Base-by-base conservation (phyloP, 768 basidiomycete species). In the Agrocybe pediades region DNA sequence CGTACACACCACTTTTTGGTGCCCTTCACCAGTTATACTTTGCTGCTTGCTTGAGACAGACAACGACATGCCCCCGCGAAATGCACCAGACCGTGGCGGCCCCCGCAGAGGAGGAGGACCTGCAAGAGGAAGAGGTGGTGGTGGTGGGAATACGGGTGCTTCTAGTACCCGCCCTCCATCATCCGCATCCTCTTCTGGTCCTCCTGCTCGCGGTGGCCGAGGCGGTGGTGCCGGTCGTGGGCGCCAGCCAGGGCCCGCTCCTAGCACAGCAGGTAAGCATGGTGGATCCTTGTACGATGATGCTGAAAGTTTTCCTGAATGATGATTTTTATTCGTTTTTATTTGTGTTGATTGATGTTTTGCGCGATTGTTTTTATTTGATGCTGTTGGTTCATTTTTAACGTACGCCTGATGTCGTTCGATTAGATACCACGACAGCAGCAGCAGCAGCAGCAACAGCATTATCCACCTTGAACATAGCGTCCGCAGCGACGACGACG, bases 401-500 rank as follows among this genome's bases (percentile, higher is more conserved):
- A n/a, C n/a, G n/a, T n/a, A n/a, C n/a, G n/a, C n/a, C n/a, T n/a
- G n/a, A n/a, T n/a, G n/a, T n/a, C n/a, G n/a, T n/a, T n/a, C n/a
- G n/a, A n/a, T n/a, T n/a, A n/a, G n/a, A n/a, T n/a, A n/a, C n/a
- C n/a, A n/a, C n/a, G n/a, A n/a, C n/a, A n/a, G n/a, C n/a, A n/a
- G n/a, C n/a, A n/a, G n/a, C n/a, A n/a, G n/a, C n/a, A n/a, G n/a
- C n/a, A n/a, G n/a, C n/a, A n/a, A n/a, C n/a, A n/a, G n/a, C n/a
- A n/a, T n/a, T n/a, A n/a, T n/a, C n/a, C n/a, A n/a, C n/a, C n/a
- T n/a, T n/a, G n/a, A n/a, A n/a, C n/a, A n/a, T n/a, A n/a, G n/a
- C n/a, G n/a, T n/a, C n/a, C n/a, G n/a, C n/a, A n/a, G n/a, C n/a
- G 84, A 84, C 9, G 23, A 16, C 29, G 19, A 17, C 23, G 17